Percentiles rank a stretch among this genome's conserved stretches.
phyloP scores from a whole-genome alignment of 179 eudicot genomes.

The Silene noctiflora region DNA sequence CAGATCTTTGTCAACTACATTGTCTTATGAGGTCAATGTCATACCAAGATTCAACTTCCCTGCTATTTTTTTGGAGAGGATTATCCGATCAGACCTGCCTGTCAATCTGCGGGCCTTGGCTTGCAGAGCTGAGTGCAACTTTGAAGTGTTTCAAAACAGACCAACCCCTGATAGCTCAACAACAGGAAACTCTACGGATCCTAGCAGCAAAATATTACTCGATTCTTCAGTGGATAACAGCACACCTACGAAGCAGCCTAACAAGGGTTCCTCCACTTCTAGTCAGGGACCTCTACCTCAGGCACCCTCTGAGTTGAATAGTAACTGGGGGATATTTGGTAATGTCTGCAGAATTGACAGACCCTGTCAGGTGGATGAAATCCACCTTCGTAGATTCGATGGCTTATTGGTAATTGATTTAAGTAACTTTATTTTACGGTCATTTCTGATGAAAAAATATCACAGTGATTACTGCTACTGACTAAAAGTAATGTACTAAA shows the following conservation, averaged over 20 bases:
- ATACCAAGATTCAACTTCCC: slow-evolving; percentile 92
- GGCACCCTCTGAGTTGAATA: slow-evolving; percentile 49
- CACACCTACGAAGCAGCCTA: slow-evolving; percentile 33
- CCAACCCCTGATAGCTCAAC: slow-evolving; percentile 27
- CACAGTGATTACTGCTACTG: slow-evolving; percentile 24
- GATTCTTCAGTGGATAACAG: slow-evolving; percentile 28
- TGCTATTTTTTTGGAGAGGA: slow-evolving; percentile 93
- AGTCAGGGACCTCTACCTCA: slow-evolving; percentile 46
- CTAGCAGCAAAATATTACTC: slow-evolving; percentile 25
- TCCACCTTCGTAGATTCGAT: slow-evolving; percentile 98
- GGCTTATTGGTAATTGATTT: slow-evolving; percentile 74
- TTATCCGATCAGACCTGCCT: slow-evolving; percentile 92
- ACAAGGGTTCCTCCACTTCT: slow-evolving; percentile 39
- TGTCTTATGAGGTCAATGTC: slow-evolving; percentile 91
- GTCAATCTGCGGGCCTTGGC: slow-evolving; percentile 96
- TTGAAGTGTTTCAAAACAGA: slow-evolving; percentile 46
- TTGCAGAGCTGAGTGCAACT: slow-evolving; percentile 72
- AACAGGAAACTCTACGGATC: slow-evolving; percentile 24
- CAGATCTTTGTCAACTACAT: slow-evolving; percentile 58
- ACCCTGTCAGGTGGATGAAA: slow-evolving; percentile 86
- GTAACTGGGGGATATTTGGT: slow-evolving; percentile 86
- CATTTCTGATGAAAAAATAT: slow-evolving; percentile 15
- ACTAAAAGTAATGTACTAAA: slow-evolving; percentile 44
- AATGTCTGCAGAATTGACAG: slow-evolving; percentile 66
- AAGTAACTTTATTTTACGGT: slow-evolving; percentile 14